Conservation (phyloP, 148 eudicot species). For the Camellia japonica region DNA sequence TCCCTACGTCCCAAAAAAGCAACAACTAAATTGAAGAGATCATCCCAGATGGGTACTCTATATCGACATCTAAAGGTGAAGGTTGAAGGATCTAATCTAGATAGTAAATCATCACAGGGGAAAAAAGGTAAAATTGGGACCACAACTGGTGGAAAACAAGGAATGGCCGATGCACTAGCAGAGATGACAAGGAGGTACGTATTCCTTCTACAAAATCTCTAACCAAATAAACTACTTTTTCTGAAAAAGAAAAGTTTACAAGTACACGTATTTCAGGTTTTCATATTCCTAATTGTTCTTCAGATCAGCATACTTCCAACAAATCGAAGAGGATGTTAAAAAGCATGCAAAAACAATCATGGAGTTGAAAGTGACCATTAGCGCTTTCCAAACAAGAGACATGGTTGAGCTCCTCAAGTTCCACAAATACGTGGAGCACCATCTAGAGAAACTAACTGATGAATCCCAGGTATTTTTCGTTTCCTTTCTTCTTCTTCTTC, state of each 20-base stretch:
- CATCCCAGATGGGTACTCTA: constrained; percentile 86
- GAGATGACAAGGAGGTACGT: constrained; percentile 92
- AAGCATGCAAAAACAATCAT: constrained; percentile 54
- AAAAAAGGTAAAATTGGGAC: constrained; percentile 44
- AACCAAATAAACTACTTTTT: background rate
- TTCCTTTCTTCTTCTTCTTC: background rate
- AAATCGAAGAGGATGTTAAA: constrained; percentile 89
- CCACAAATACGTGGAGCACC: constrained; percentile 72
- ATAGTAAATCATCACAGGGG: constrained; percentile 57
- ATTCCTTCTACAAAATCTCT: background rate
- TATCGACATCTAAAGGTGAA: constrained; percentile 81
- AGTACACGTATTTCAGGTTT: background rate
- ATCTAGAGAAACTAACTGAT: constrained; percentile 88
- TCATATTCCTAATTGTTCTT: background rate
- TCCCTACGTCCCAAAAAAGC: constrained; percentile 57
- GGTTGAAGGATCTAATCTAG: constrained; percentile 77
- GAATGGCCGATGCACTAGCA: constrained; percentile 98
- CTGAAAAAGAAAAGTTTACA: background rate
- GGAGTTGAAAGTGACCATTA: constrained; percentile 56
- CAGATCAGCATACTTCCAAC: constrained; percentile 88
- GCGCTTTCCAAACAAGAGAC: constrained; percentile 71
- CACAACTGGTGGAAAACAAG: constrained; percentile 66
- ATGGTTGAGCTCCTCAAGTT: constrained; percentile 83
- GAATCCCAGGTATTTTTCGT: constrained; percentile 66
- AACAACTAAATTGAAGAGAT: constrained; percentile 75